Evolutionary conservation across 441 rosid genomes (phyloP).

Genomic region (Eruca vesicaria): DNA sequence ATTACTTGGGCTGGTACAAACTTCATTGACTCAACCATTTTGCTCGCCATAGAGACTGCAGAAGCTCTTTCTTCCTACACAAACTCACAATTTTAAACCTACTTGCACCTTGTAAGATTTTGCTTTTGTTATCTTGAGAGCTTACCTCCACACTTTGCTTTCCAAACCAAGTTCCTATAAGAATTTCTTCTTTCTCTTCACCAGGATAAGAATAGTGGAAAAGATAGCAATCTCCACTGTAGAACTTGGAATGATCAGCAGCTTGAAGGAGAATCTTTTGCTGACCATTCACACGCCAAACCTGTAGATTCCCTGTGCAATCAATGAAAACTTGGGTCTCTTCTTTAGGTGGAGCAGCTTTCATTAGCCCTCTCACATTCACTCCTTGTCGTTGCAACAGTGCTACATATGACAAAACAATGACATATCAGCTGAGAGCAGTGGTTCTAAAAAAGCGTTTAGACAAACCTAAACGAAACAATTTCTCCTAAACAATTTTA

Average conservation of each 20-base stretch:
- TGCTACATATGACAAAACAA: constrained; percentile 20
- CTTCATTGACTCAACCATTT: constrained; percentile 92
- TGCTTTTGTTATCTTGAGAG: neutral
- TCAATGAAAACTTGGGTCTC: constrained; percentile 57
- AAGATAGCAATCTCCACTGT: constrained; percentile 85
- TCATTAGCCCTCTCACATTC: constrained; percentile 75
- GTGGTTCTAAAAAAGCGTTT: too few species aligned
- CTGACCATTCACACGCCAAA: constrained; percentile 70
- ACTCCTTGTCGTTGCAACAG: constrained; percentile 49
- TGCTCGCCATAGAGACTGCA: constrained; percentile 72
- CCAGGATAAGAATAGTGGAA: constrained; percentile 76
- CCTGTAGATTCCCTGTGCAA: constrained; percentile 81
- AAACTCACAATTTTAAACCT: constrained; percentile 9
- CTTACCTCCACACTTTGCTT: constrained; percentile 58
- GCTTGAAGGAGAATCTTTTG: constrained; percentile 55
- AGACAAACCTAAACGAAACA: too few species aligned
- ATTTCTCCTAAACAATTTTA: too few species aligned
- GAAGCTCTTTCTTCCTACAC: constrained; percentile 83
- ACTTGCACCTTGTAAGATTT: neutral
- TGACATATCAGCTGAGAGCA: neutral
- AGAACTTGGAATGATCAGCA: constrained; percentile 73
- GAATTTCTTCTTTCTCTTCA: constrained; percentile 62
- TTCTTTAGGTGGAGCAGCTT: constrained; percentile 50
- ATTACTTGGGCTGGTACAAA: constrained; percentile 80
- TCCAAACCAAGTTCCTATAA: constrained; percentile 85